A percentile compares a stretch with the other conserved stretches of the same genome.
Evolutionary conservation across 2,329 filamentous ascomycete species (phyloP).

Genomic region (Pestalotiopsis sp.): DNA sequence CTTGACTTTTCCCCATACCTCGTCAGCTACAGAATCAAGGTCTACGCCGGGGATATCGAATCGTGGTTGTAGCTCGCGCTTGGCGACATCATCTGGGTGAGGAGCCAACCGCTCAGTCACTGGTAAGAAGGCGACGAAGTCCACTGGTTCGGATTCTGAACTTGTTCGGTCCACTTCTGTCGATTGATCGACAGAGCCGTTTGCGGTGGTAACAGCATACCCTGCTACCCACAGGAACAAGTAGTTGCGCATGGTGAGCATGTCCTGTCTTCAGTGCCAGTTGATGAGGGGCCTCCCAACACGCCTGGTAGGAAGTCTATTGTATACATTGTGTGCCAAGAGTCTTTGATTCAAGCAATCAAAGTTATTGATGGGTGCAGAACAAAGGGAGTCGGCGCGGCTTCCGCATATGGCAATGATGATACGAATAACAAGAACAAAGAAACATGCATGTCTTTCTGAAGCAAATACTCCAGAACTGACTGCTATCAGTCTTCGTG

Average conservation of each 20-base stretch:
- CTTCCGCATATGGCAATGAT: not conserved
- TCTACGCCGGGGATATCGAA: not conserved
- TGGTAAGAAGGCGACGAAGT: not conserved
- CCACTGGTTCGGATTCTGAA: not conserved
- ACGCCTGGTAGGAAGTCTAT: not conserved
- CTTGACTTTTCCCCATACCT: constrained; percentile 3
- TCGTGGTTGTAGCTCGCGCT: not conserved
- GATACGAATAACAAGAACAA: not conserved
- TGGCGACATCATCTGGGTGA: not conserved
- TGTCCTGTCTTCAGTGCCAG: not conserved
- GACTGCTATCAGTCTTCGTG: too few species aligned
- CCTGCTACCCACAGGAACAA: not conserved
- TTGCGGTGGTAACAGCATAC: not conserved
- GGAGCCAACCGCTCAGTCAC: not conserved
- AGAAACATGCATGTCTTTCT: not conserved
- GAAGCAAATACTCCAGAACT: too few species aligned
- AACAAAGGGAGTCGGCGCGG: not conserved
- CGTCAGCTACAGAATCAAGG: not conserved
- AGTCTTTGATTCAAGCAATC: not conserved
- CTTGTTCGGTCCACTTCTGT: not conserved
- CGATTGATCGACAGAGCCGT: not conserved
- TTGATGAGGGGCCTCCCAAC: not conserved
- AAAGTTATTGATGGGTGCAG: not conserved
- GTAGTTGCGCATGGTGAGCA: not conserved
- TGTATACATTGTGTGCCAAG: not conserved